Percentiles rank a stretch among this genome's conserved stretches.
Evolutionary conservation across 768 basidiomycete genomes (phyloP).

Genomic region (Steccherinum ochraceum): DNA sequence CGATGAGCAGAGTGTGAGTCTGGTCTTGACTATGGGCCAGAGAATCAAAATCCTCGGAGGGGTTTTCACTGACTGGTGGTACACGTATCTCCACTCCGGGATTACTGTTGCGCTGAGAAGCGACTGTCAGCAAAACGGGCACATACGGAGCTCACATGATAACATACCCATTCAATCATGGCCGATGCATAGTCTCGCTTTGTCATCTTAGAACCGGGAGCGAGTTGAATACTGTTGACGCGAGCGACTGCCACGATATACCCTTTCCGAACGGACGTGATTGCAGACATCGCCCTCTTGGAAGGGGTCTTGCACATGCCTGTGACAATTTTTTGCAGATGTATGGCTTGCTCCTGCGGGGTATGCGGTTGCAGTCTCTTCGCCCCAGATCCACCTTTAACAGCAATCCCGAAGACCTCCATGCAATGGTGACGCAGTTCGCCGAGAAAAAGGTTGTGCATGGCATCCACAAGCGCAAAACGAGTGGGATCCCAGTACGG

Average conservation of each 20-base stretch:
- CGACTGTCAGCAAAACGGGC: too few species aligned
- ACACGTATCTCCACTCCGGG: too few species aligned
- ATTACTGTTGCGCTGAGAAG: too few species aligned
- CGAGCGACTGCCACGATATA: slow-evolving; percentile 1
- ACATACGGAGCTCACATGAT: too few species aligned
- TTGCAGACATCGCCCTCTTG: background rate
- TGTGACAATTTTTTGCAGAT: background rate
- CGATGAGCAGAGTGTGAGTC: too few species aligned
- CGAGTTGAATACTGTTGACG: slow-evolving; percentile 1
- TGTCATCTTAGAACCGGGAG: background rate
- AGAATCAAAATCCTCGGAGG: too few species aligned
- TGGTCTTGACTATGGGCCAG: too few species aligned
- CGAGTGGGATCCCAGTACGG: slow-evolving; percentile 21
- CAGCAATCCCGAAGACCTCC: slow-evolving; percentile 10
- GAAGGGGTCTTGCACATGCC: background rate
- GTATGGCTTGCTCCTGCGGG: background rate
- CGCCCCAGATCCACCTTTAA: slow-evolving; percentile 5
- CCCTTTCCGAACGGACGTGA: background rate
- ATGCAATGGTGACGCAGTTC: slow-evolving; percentile 12
- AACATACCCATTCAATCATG: background rate
- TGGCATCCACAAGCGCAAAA: slow-evolving; percentile 17
- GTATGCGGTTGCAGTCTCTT: slow-evolving; percentile 4
- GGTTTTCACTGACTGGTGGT: too few species aligned
- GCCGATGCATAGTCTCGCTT: slow-evolving; percentile 1
- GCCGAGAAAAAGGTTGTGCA: slow-evolving; percentile 20